Conservation (phyloP, 495 filamentous ascomycete species). For the Talaromyces thailandensis region DNA sequence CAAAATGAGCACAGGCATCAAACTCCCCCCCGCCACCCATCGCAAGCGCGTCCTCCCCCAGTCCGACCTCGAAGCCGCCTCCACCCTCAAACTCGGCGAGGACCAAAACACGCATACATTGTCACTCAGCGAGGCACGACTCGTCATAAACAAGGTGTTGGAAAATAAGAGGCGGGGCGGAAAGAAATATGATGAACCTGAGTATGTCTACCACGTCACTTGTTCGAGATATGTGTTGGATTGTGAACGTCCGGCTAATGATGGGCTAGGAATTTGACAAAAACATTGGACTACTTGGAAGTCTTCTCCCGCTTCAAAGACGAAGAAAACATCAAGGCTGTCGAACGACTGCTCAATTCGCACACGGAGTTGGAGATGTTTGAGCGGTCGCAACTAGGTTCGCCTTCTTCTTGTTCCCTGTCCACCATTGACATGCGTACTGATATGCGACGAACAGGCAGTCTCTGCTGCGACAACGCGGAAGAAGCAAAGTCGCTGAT, state of each 20-base stretch:
- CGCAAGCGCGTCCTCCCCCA: conserved; percentile 63
- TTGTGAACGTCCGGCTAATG: neutral
- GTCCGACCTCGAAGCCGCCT: conserved; percentile 81
- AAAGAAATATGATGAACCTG: conserved; percentile 42
- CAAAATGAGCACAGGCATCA: conserved; percentile 6
- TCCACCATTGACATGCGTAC: conserved; percentile 8
- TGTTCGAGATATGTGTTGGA: neutral
- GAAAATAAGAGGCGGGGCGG: conserved; percentile 45
- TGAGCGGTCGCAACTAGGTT: conserved; percentile 88
- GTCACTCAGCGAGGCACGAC: conserved; percentile 80
- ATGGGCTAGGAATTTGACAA: conserved; percentile 54
- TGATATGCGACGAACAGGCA: conserved; percentile 43
- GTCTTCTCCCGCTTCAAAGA: conserved; percentile 91
- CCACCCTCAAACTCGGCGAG: conserved; percentile 78
- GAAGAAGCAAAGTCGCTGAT: conserved; percentile 97
- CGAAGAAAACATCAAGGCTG: conserved; percentile 85
- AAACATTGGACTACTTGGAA: conserved; percentile 85
- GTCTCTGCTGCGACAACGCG: conserved; percentile 79
- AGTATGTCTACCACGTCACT: conserved; percentile 19
- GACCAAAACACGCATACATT: conserved; percentile 83
- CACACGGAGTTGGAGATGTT: conserved; percentile 79
- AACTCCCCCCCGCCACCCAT: conserved; percentile 48
- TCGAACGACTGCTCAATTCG: conserved; percentile 70
- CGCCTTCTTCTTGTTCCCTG: conserved; percentile 7
- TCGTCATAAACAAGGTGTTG: conserved; percentile 81